Evolutionary conservation across 179 eudicot genomes (phyloP), one percentile per base, ranked within the genome.

Genomic region (Amaranthus tricolor): DNA sequence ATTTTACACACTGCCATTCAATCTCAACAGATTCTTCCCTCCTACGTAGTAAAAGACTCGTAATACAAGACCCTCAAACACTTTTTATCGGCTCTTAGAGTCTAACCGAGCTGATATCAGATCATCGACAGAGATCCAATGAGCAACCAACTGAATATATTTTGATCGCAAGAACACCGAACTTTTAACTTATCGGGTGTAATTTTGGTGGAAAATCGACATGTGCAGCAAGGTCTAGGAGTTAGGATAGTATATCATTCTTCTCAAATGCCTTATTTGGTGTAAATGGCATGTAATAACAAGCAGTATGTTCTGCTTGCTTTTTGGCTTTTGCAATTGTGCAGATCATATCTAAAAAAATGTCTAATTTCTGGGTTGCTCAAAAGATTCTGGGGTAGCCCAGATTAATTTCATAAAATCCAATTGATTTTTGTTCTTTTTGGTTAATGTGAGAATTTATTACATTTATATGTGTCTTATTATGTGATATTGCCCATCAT

Each of bases 1-100:
- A 72, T 95, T 95, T 89, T 95, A 95, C 85, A 93, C 99, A 1
- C 74, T 95, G 66, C 99, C 99, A 3, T 95, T 92, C 79, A 95
- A 95, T 78, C 95, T 95, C 78, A 95, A 95, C 90, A 87, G 97
- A 81, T 95, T 90, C 88, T 95, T 95, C 70, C 99, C 99, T 66
- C 99, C 99, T 12, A 90, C 99, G 71, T 95, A 88, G 82, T 19
- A 24, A 17, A 17, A 72, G 6, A 9, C 20, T 13, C 20, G 19
- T 7, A 52, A 72, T 11, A 12, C 21, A 8, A 71, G 44, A 48
- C 16, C 19, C 15, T 48, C 6, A 20, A 14, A 43, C 15, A 49
- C 57, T 14, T 24, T 31, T 68, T 21, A 60, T 78, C 73, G 31
- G 70, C 20, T 60, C 70, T 53, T 72, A 48, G 40, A 54, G 49